A percentile compares a stretch with the other conserved stretches of the same genome.
Conservation (phyloP, 1,284 basidiomycete genomes). For the Amylostereum areolatum region DNA sequence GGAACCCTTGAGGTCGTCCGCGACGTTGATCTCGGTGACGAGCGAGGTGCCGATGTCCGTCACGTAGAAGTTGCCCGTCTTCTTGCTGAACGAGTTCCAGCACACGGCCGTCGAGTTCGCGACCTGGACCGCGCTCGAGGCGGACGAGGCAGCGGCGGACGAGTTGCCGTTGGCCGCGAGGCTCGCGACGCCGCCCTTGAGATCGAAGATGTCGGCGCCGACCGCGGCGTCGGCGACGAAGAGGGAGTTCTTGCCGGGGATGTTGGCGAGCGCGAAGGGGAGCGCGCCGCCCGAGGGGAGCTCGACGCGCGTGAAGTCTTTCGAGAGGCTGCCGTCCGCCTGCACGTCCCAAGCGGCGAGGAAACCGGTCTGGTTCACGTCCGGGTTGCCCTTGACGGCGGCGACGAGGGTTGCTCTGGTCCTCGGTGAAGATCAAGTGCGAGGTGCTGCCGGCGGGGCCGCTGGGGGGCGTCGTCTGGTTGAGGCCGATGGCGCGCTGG, state of each 20-base stretch:
- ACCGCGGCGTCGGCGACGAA: slow-evolving; percentile 40
- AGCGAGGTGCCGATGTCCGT: slow-evolving; percentile 37
- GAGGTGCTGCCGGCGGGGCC: slow-evolving; percentile 34
- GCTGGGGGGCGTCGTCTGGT: slow-evolving; percentile 35
- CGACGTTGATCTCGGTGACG: slow-evolving; percentile 42
- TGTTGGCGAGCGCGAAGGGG: slow-evolving; percentile 42
- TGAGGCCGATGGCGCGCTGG: slow-evolving; percentile 33
- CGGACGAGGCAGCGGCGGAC: neutral
- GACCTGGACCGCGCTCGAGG: slow-evolving; percentile 31
- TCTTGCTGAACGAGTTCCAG: slow-evolving; percentile 40
- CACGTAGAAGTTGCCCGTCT: slow-evolving; percentile 45
- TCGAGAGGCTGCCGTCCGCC: slow-evolving; percentile 34
- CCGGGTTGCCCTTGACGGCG: slow-evolving; percentile 40
- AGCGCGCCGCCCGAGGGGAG: slow-evolving; percentile 33
- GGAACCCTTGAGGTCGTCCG: slow-evolving; percentile 34
- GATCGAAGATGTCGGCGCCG: slow-evolving; percentile 41
- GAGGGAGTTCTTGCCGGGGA: slow-evolving; percentile 40
- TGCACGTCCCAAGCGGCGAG: slow-evolving; percentile 41
- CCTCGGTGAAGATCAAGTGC: slow-evolving; percentile 40
- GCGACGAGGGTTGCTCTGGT: slow-evolving; percentile 36
- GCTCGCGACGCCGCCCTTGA: slow-evolving; percentile 14
- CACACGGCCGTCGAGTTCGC: slow-evolving; percentile 40
- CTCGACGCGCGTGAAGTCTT: slow-evolving; percentile 30
- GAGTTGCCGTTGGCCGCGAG: slow-evolving; percentile 2
- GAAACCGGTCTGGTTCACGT: slow-evolving; percentile 33